Evolutionary conservation across 108 stramenopile genomes (phyloP).

Genomic region (Fragilaria radians): DNA sequence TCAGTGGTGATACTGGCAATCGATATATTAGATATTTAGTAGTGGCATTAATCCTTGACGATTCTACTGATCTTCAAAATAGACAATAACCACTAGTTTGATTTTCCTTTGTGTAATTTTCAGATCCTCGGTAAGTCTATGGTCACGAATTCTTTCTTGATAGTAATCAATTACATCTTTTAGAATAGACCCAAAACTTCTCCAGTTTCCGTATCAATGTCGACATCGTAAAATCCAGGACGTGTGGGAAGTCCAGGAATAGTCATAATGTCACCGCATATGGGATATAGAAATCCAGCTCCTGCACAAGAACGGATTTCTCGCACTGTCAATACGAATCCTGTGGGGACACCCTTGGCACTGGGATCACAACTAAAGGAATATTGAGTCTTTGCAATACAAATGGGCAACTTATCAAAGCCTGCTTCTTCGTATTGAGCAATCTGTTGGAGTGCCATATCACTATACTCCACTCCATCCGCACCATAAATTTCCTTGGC

Average conservation of each 20-base stretch:
- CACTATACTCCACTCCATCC: slow-evolving; percentile 88
- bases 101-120: too few species aligned
- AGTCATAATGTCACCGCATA: slow-evolving; percentile 99
- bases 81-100: too few species aligned
- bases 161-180: too few species aligned
- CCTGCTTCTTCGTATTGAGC: slow-evolving; percentile 83
- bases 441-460: slow-evolving; percentile 86
- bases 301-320: slow-evolving; percentile 96
- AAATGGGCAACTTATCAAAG: slow-evolving; percentile 92
- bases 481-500: slow-evolving; percentile 96
- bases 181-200: slow-evolving; percentile 96
- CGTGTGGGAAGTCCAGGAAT: slow-evolving; percentile 97
- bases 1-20: too few species aligned
- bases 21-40: too few species aligned
- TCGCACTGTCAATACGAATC: slow-evolving; percentile 85
- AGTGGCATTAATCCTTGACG: too few species aligned
- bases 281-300: slow-evolving; percentile 95
- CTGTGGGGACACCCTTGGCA: slow-evolving; percentile 91
- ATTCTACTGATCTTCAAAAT: too few species aligned
- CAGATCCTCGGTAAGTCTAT: too few species aligned
- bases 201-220: slow-evolving; percentile 90
- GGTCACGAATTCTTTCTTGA: too few species aligned
- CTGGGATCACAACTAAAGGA: slow-evolving; percentile 91
- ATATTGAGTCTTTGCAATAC: slow-evolving; percentile 99
- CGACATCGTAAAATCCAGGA: slow-evolving; percentile 99